Evolutionary conservation across 805 yeast genomes (phyloP).

Genomic region (Candida palmyrensis): DNA sequence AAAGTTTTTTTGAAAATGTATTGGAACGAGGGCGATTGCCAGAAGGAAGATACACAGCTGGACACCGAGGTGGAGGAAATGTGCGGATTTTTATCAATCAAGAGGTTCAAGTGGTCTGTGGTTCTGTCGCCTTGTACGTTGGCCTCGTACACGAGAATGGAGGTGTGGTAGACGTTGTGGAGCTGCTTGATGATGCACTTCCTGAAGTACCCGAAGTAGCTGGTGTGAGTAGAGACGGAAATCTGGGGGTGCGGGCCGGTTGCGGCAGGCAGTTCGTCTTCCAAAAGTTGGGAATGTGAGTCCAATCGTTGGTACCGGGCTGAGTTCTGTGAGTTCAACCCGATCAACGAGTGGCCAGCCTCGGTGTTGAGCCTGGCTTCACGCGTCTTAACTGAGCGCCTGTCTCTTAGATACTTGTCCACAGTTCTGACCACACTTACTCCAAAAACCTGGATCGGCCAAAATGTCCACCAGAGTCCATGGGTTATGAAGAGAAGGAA

Average conservation of each 20-base stretch:
- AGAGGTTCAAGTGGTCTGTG: conserved; percentile 24
- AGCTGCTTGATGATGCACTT: conserved; percentile 36
- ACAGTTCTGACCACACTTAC: conserved; percentile 45
- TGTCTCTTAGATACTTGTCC: conserved; percentile 16
- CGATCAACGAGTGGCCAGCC: neutral
- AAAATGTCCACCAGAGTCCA: conserved; percentile 67
- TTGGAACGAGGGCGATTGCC: conserved; percentile 40
- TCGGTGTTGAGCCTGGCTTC: conserved; percentile 2
- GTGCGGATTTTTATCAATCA: conserved; percentile 33
- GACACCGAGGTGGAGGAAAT: conserved; percentile 28
- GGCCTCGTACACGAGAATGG: conserved; percentile 38
- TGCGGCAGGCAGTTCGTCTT: conserved; percentile 3
- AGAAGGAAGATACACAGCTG: conserved; percentile 30
- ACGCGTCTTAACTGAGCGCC: conserved; percentile 10
- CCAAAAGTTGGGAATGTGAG: conserved; percentile 25
- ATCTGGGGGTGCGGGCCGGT: neutral
- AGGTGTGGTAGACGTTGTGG: conserved; percentile 40
- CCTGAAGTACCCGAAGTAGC: conserved; percentile 23
- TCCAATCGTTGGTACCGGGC: conserved; percentile 22
- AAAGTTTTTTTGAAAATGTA: conserved; percentile 43
- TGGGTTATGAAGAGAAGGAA: conserved; percentile 66
- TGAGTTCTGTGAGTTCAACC: conserved; percentile 9
- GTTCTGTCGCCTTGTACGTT: conserved; percentile 32
- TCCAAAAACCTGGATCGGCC: conserved; percentile 60
- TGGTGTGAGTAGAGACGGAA: neutral